Conservation (phyloP, 2,329 filamentous ascomycete genomes). For the Pseudogymnoascus sp. region DNA sequence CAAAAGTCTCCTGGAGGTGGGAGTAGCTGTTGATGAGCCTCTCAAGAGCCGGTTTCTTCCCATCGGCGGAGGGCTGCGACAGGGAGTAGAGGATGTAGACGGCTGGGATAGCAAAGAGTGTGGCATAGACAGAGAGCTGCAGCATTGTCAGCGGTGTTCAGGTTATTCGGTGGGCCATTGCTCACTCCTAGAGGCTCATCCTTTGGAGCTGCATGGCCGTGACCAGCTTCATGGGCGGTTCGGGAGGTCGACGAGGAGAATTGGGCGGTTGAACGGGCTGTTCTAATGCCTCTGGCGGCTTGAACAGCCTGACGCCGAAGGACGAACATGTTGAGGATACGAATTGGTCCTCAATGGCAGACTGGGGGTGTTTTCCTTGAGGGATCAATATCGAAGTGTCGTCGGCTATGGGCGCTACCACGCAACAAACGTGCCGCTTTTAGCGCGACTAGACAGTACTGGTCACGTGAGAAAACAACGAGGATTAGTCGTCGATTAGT, state of each 20-base stretch:
- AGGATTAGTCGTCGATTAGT: background rate
- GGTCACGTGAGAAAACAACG: background rate
- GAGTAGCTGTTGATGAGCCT: conserved; percentile 47
- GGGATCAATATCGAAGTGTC: conserved; percentile 6
- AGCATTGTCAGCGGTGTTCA: conserved; percentile 16
- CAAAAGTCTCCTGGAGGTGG: conserved; percentile 43
- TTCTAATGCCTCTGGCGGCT: conserved; percentile 20
- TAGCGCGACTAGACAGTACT: background rate
- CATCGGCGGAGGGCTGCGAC: conserved; percentile 31
- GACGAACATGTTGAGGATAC: conserved; percentile 22
- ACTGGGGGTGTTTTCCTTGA: background rate
- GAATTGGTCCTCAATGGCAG: conserved; percentile 8
- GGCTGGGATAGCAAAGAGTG: conserved; percentile 37
- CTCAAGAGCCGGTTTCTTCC: conserved; percentile 36
- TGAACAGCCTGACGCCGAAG: conserved; percentile 26
- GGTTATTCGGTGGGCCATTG: background rate
- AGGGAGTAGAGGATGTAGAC: conserved; percentile 37
- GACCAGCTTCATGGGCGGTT: conserved; percentile 20
- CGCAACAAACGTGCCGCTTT: conserved; percentile 9
- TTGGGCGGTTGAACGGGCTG: conserved; percentile 12
- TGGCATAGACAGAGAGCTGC: conserved; percentile 40
- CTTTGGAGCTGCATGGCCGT: conserved; percentile 31
- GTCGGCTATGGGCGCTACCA: conserved; percentile 9
- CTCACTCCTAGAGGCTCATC: conserved; percentile 43
- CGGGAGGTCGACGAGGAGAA: conserved; percentile 9